Evolutionary conservation across 1,284 basidiomycete species (phyloP).

Genomic region (Trametes versicolor): DNA sequence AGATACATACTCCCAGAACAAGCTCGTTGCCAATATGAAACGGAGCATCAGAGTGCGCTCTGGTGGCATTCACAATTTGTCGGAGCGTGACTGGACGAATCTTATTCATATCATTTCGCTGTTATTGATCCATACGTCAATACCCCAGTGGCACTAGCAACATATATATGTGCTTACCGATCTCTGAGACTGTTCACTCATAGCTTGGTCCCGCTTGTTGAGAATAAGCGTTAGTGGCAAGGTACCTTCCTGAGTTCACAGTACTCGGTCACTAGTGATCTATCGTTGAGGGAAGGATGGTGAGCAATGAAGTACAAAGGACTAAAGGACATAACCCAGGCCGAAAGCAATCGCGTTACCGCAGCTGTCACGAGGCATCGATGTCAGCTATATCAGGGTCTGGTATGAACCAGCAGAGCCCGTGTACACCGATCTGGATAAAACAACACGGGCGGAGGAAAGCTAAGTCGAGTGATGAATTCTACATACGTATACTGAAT

Average conservation of each 20-base stretch:
- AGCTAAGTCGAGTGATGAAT: not conserved
- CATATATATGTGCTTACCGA: not conserved
- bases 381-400: conserved; percentile 1
- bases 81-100: conserved; percentile 67
- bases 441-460: not conserved
- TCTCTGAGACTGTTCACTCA: not conserved
- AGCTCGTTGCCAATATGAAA: conserved; percentile 66
- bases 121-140: not conserved
- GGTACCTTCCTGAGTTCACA: not conserved
- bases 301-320: too few relatives aligned
- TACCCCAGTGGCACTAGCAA: too few relatives aligned
- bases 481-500: not conserved
- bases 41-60: conserved; percentile 60
- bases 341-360: not conserved
- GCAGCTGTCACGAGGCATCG: not conserved
- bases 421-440: not conserved
- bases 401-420: not conserved
- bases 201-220: too few relatives aligned
- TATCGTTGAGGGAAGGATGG: too few relatives aligned
- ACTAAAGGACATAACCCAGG: not conserved
- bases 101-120: conserved; percentile 1
- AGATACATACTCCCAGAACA: conserved; percentile 41
- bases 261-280: not conserved
- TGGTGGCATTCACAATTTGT: conserved; percentile 61
- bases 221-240: too few relatives aligned